These are phyloP conservation scores for Porcisia deanei DNA, from an alignment of 208 protist genomes.

Conservation along the genomic window DNA sequence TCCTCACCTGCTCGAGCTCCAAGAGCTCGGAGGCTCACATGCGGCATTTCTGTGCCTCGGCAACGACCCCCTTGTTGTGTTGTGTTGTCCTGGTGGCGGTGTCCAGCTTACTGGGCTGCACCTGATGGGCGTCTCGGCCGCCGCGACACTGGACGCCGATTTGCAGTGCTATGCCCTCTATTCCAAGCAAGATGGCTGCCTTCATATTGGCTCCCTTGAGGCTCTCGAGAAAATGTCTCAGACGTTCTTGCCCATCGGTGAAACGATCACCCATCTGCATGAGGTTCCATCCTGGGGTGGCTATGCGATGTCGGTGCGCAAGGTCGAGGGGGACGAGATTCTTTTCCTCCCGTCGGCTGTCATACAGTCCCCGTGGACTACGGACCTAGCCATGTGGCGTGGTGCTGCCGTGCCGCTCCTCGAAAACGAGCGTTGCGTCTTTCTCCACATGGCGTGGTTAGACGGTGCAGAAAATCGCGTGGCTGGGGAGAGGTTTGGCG, in stretches of 20 bases:
- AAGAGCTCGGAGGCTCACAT: constrained; percentile 31
- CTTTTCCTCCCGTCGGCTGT: constrained; percentile 39
- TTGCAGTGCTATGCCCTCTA: constrained; percentile 30
- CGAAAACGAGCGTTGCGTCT: constrained; percentile 84
- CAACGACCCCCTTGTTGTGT: constrained; percentile 55
- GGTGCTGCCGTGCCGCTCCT: constrained; percentile 40
- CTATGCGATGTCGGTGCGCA: constrained; percentile 54
- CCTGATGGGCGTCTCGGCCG: constrained; percentile 22
- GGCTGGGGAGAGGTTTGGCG: constrained; percentile 3
- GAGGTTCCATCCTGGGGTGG: constrained; percentile 55
- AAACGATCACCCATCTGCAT: constrained; percentile 72
- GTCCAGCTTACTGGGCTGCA: constrained; percentile 27
- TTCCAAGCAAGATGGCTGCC: constrained; percentile 23
- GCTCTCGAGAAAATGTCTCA: constrained; percentile 50
- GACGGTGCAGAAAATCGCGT: constrained; percentile 9
- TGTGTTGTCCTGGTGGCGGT: constrained; percentile 29
- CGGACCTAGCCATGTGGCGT: constrained; percentile 12
- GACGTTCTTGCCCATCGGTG: constrained; percentile 43
- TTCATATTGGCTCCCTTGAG: constrained; percentile 41
- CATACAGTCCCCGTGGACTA: constrained; percentile 33
- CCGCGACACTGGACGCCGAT: constrained; percentile 25
- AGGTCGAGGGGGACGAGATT: constrained; percentile 62
- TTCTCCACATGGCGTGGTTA: constrained; percentile 59
- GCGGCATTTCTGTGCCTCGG: constrained; percentile 60
- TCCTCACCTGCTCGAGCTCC: constrained; percentile 53